Base-by-base conservation (phyloP, 2,329 filamentous ascomycete genomes). In the Scortechinia acanthostroma region DNA sequence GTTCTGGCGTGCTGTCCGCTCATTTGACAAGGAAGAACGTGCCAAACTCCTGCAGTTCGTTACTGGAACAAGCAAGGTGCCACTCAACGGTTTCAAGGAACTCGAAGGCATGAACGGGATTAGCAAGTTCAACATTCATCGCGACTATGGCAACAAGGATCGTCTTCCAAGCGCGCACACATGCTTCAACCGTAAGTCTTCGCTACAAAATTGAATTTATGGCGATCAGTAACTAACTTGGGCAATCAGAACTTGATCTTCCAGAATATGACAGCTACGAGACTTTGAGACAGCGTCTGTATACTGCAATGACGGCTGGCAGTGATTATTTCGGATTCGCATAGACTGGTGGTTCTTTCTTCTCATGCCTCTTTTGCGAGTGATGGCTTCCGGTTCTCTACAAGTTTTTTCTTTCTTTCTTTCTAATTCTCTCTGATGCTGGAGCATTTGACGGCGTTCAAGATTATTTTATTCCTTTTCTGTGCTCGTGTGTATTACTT, bases 71-170 rank as follows among this genome's bases (percentile, higher is more conserved):
- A 94, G 88, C 63, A 98, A 98, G 69, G 94, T 98, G 42, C 93
- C 93, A 30, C 80, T 98, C 43, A 98, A 98, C 55, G 93, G 93
- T 13, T 98, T 98, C 76, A 96, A 95, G 69, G 93, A 98, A 65
- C 78, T 98, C 4, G 94, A 98, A 69, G 94, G 93, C 53, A 98
- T 98, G 93, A 97, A 98, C 59, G 93, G 93, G 30, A 84, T 97
- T 63, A 95, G 87, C 65, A 84, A 89, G 52, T 98, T 98, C 81
- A 98, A 97, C 64, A 97, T 98, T 51, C 93, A 98, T 62, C 89
- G 93, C 52, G 93, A 97, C 65, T 96, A 95, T 66, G 91, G 91
- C 55, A 91, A 86, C 72, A 97, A 96, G 68, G 88, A 96, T 59
- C 86, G 93, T 53, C 76, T 98, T 52, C 93, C 93, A 46, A 95